Base-by-base conservation (phyloP, 2,329 filamentous ascomycete species). In the Ophiocordyceps camponoti-floridani region DNA sequence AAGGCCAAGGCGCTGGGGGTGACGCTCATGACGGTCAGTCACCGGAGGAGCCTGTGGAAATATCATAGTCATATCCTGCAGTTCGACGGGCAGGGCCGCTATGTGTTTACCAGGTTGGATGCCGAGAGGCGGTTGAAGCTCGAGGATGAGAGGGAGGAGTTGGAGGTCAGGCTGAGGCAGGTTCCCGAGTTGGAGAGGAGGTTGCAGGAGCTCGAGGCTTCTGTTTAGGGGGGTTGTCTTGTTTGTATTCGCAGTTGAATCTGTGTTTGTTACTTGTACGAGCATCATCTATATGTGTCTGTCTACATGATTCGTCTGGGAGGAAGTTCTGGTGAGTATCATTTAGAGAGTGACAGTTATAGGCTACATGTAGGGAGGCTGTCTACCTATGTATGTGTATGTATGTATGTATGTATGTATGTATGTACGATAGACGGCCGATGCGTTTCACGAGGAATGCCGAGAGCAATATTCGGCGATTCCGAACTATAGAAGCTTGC, bases 61-160 rank as follows among this genome's bases (percentile, higher is more conserved):
- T 96, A 98, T 61, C 91, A 98, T 61, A 82, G 78, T 52, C 82
- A 82, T 62, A 96, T 98, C 48, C 62, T 98, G 57, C 91, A 98
- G 62, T 98, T 98, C 59, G 89, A 96, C 61, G 91, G 91, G 0
- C 85, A 94, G 62, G 91, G 91, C 0, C 72, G 86, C 43, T 94
- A 84, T 55, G 77, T 95, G 33, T 98, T 98, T 56, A 93, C 87
- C 0, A 75, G 75, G 46, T 67, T 98, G 43, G 91, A 98, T 61
- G 89, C 89, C 16, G 89, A 95, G 54, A 79, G 73, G 59, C 72
- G 91, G 48, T 62, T 96, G 60, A 74, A 77, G 61, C 69, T 98
- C 43, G 91, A 98, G 68, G 91, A 98, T 62, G 91, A 96, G 69
- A 93, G 84, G 62, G 91, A 98, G 58, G 89, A 96, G 51, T 69